Conservation (phyloP, 371 early-diverging fungal genomes). For the Mortierella sp. region DNA sequence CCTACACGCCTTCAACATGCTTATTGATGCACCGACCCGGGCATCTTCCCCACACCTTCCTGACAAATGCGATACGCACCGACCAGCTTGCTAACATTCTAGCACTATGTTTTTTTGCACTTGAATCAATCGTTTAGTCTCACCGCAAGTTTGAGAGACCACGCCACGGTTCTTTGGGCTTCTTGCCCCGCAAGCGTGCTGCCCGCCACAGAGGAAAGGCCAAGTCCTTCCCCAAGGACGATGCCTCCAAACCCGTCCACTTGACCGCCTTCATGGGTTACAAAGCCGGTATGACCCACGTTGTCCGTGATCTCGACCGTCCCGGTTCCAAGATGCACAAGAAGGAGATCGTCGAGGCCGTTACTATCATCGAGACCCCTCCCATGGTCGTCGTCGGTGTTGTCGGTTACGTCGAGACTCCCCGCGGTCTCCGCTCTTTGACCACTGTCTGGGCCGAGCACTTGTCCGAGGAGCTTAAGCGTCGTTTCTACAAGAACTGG, state of each 20-base stretch:
- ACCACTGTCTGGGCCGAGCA: constrained; percentile 99
- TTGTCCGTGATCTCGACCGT: constrained; percentile 98
- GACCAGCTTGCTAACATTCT: background rate
- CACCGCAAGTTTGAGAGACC: constrained; percentile 94
- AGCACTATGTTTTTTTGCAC: background rate
- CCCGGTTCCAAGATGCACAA: constrained; percentile 99
- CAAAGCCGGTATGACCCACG: constrained; percentile 99
- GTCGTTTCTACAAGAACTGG: constrained; percentile 99
- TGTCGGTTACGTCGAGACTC: constrained; percentile 99
- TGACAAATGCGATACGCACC: too few species aligned
- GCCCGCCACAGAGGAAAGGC: constrained; percentile 95
- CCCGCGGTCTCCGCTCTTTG: constrained; percentile 96
- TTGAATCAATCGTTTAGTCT: constrained; percentile 60
- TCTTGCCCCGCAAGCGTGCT: constrained; percentile 99
- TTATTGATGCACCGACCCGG: too few species aligned
- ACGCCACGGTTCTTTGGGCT: constrained; percentile 99
- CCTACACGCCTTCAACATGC: too few species aligned
- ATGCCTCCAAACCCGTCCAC: constrained; percentile 95
- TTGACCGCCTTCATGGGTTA: constrained; percentile 99
- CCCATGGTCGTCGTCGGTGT: constrained; percentile 99
- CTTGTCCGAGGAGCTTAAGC: constrained; percentile 96
- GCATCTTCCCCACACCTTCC: too few species aligned
- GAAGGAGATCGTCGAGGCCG: constrained; percentile 99
- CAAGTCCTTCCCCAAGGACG: constrained; percentile 99
- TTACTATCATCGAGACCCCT: constrained; percentile 99